phyloP scores from a whole-genome alignment of 2,329 filamentous ascomycete genomes.

The Exophiala xenobiotica region DNA sequence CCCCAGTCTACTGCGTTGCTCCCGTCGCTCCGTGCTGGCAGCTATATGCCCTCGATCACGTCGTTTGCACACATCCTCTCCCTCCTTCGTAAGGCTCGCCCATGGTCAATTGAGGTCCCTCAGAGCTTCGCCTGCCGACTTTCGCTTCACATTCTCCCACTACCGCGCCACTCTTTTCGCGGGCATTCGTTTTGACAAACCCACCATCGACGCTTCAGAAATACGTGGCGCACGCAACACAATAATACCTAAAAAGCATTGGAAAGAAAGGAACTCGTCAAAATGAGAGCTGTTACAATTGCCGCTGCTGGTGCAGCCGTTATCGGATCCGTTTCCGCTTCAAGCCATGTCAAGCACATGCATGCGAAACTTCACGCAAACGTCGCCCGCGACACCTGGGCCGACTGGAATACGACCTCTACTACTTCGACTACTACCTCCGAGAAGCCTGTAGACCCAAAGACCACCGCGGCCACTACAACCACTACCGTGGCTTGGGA shows the following conservation, averaged over 20 bases:
- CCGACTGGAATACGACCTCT: constrained; percentile 43
- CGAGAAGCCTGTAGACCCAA: constrained; percentile 56
- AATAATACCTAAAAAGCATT: constrained; percentile 35
- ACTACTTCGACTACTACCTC: constrained; percentile 69
- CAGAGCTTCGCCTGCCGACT: constrained; percentile 17
- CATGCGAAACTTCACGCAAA: constrained; percentile 38
- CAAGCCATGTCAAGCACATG: constrained; percentile 62
- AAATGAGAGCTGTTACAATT: constrained; percentile 72
- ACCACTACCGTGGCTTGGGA: constrained; percentile 66
- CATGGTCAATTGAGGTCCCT: constrained; percentile 28
- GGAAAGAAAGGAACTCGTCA: constrained; percentile 34
- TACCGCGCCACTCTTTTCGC: constrained; percentile 65
- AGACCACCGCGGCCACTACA: constrained; percentile 51
- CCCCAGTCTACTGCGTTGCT: constrained; percentile 11
- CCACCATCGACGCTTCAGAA: constrained; percentile 21
- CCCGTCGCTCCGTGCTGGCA: constrained; percentile 14
- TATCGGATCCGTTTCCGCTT: constrained; percentile 54
- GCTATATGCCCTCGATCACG: constrained; percentile 27
- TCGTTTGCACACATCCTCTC: constrained; percentile 21
- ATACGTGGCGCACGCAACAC: constrained; percentile 17
- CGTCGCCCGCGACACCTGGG: constrained; percentile 31
- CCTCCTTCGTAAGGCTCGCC: constrained; percentile 26
- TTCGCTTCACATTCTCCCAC: constrained; percentile 24
- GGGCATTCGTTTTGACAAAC: constrained; percentile 65
- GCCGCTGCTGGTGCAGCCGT: constrained; percentile 59